Percentiles rank a stretch among this genome's conserved stretches.
Evolutionary conservation across 257 asterid species (phyloP).

Genomic region (Solanum tarapatanum): DNA sequence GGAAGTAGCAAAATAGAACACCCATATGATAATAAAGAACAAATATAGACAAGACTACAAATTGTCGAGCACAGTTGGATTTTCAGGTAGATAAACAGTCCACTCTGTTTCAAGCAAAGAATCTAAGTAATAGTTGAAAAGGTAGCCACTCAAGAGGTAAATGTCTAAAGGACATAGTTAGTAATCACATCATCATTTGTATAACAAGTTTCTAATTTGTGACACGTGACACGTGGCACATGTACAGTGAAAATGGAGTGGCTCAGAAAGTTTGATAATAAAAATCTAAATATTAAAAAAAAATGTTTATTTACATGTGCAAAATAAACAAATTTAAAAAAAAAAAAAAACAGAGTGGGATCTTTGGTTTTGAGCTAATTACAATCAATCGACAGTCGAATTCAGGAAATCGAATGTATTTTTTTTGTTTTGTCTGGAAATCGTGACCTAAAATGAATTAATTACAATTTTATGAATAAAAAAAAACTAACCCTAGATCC

Average conservation of each 20-base stretch:
- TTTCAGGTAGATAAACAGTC: neutral
- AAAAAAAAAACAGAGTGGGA: neutral
- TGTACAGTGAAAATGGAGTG: neutral
- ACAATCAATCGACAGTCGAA: neutral
- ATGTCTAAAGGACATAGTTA: neutral
- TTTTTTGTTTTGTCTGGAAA: neutral
- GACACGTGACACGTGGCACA: neutral
- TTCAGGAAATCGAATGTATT: neutral
- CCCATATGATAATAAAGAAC: neutral
- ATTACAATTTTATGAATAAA: neutral
- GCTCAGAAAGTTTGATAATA: neutral
- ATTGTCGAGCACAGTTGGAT: neutral
- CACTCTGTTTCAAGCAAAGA: neutral
- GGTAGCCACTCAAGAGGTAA: neutral
- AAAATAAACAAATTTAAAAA: neutral
- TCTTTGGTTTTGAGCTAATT: neutral
- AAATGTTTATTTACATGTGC: neutral
- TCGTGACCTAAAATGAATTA: neutral
- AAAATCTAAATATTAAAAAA: neutral
- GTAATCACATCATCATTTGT: neutral
- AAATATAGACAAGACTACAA: neutral
- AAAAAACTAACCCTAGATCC: constrained; percentile 7
- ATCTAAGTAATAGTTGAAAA: neutral
- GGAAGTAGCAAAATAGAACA: neutral
- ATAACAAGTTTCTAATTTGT: neutral